Conservation (phyloP, 1,139 yeast species). For the Candida albicans region DNA sequence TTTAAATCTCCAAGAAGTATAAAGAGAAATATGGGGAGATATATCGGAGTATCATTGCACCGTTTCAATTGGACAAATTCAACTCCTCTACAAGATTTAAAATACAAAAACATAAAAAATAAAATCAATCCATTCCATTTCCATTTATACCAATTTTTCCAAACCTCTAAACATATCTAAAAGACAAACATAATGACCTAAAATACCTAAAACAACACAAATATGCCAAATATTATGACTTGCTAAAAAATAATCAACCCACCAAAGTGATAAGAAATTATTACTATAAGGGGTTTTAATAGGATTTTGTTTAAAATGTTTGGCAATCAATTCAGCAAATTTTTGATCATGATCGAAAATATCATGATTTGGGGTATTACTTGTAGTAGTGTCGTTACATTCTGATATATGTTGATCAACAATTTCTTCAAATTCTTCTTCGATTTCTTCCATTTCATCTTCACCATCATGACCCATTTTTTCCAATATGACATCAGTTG, state of each 20-base stretch:
- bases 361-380: neutral
- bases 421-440: conserved; percentile 29
- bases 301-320: conserved; percentile 58
- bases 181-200: conserved; percentile 81
- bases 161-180: conserved; percentile 56
- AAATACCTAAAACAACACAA: conserved; percentile 81
- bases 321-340: conserved; percentile 39
- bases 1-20: too few species aligned
- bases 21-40: too few species aligned
- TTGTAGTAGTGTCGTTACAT: neutral
- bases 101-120: too few species aligned
- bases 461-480: conserved; percentile 40
- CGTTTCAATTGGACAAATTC: too few species aligned
- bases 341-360: conserved; percentile 21
- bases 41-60: too few species aligned
- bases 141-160: neutral
- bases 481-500: conserved; percentile 38
- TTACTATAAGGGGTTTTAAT: conserved; percentile 39
- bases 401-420: conserved; percentile 13
- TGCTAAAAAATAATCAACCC: conserved; percentile 73
- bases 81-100: too few species aligned
- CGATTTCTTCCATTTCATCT: conserved; percentile 48
- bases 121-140: too few species aligned
- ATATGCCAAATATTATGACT: conserved; percentile 96
- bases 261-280: conserved; percentile 70